phyloP scores from a whole-genome alignment of 1,284 basidiomycete genomes.

The Apiotrichum siamense region DNA sequence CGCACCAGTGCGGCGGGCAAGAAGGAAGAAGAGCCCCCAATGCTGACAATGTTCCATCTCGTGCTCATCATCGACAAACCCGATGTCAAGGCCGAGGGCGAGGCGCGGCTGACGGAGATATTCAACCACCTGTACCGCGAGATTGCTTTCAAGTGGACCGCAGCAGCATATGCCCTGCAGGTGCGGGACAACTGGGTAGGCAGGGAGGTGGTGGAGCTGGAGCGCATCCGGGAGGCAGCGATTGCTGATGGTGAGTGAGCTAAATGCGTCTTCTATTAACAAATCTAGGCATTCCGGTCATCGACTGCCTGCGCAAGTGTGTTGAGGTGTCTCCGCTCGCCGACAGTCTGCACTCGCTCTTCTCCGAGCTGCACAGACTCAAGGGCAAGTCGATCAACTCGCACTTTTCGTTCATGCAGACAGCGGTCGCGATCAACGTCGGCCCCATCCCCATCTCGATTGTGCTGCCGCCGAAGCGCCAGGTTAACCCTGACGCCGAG shows the following conservation, averaged over 20 bases:
- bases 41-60: conserved; percentile 76
- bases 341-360: conserved; percentile 64
- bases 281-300: conserved; percentile 26
- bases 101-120: conserved; percentile 57
- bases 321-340: conserved; percentile 65
- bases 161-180: conserved; percentile 81
- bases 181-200: conserved; percentile 76
- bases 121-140: conserved; percentile 73
- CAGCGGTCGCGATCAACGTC: conserved; percentile 67
- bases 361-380: conserved; percentile 40
- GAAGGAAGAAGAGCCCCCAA: conserved; percentile 42
- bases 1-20: not conserved
- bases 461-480: conserved; percentile 64
- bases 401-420: conserved; percentile 47
- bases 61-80: conserved; percentile 83
- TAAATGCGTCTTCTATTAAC: not conserved
- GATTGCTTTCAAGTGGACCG: conserved; percentile 77
- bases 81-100: conserved; percentile 56
- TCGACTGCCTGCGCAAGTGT: conserved; percentile 28
- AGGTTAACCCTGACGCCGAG: conserved; percentile 48
- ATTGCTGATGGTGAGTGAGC: conserved; percentile 35
- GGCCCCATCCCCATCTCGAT: conserved; percentile 70
- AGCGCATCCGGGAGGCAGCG: conserved; percentile 60
- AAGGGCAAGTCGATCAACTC: conserved; percentile 59
- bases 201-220: conserved; percentile 62